Evolutionary conservation across 1,139 yeast species (phyloP), one percentile per base, ranked within the genome.

Genomic region (Geotrichum aggregatum): DNA sequence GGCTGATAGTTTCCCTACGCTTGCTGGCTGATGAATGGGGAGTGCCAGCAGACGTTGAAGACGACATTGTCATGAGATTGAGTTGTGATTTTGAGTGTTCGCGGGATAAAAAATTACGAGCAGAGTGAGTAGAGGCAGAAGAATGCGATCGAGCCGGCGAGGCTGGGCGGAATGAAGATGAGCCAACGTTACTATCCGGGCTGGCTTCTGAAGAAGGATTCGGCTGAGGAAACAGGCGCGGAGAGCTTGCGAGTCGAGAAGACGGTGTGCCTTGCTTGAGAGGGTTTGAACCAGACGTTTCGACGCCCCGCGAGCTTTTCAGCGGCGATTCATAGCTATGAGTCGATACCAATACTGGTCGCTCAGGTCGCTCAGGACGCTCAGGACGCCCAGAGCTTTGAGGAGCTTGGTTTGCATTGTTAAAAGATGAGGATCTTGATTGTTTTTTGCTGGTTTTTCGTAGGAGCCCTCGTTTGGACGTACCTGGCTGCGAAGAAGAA

Each of bases 91-190:
- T 45, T 7, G 47, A 38, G 19, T 51, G 46, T 34, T 34, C 47
- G 36, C 47, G 42, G 19, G n/a, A 35, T 18, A 41, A 30, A 24
- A 41, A 1, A 11, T 34, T 34, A 40, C 35, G 28, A n/a, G 14
- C 26, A 7, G 50, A 30, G 21, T 36, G 22, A 11, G 47, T 19
- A 10, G 54, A 42, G 5, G 54, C 34, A 33, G 47, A 43, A 24
- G 53, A 45, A n/a, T 39, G 49, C 4, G 54, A 38, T 21, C 41
- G 48, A 13, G 34, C 28, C 3, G 54, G 35, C 19, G 50, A 31
- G 11, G 41, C 5, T 30, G 43, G 36, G 8, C 44, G 22, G 10
- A 19, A 2, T 18, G 45, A 21, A 5, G 45, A 34, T n/a, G 36
- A n/a, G 5, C 5, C 18, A 3, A 34, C n/a, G 19, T n/a, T 34